Evolutionary conservation across 257 asterid genomes (phyloP), one percentile per base, ranked within the genome.

Genomic region (Mitragyna speciosa): DNA sequence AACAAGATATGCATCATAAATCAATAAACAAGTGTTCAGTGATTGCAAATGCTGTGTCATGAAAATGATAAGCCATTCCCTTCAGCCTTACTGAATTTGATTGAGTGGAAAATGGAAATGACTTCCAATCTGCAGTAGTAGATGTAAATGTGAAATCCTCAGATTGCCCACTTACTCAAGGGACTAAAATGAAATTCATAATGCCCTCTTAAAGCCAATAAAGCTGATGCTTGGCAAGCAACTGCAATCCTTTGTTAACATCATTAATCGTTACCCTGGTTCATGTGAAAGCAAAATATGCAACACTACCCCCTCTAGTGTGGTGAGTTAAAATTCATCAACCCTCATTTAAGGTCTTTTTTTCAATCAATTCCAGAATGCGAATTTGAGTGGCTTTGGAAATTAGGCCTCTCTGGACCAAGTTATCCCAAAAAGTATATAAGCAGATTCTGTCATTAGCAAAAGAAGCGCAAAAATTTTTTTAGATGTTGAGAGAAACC

Each of bases 321-420:
- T 5, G 30, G 73, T 51, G 36, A 15, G 28, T 28, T 68, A 4
- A 61, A 61, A 0, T 14, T 45, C 28, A 45, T 45, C 26, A 70
- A 24, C 15, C 58, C 26, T 45, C 14, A 2, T 14, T 58, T 19
- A 75, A 58, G 78, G 20, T 36, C 58, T 39, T 58, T 12, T 24
- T 75, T 75, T 36, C 39, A 36, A 36, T 36, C 70, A 75, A 39
- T 73, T 77, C 64, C 82, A 77, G 87, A 76, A 91, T 85, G 80
- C 86, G 86, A 59, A 73, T 76, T 67, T 74, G 76, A 73, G 79
- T 80, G 17, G 86, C 71, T 84, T 86, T 91, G 68, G 98, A 95
- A 83, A 95, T 83, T 89, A 95, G 86, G 68, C 94, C 93, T 85
- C 88, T 89, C 70, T 89, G 86, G 43, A 81, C 31, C 82, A 90